Base-by-base conservation (phyloP, 306 rosid genomes). In the Vigna unguiculata region DNA sequence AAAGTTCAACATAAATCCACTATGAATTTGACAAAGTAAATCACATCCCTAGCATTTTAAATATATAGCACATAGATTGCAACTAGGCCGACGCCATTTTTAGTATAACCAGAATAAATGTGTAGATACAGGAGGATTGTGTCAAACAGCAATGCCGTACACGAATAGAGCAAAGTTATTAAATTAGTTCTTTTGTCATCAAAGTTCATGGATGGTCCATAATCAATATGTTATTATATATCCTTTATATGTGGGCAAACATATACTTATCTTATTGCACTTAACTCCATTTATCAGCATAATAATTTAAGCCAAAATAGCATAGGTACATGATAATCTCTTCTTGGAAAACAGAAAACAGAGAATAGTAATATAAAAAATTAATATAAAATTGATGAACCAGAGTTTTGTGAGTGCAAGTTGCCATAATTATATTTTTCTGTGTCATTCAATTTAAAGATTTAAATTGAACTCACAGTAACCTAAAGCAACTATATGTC, bases 261-360 rank as follows among this genome's bases (percentile, higher is more conserved):
- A 57, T 9, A 45, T 22, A 48, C 30, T n/a, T 69, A 21, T 81
- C 66, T 58, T n/a, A 51, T 59, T 49, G 72, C 51, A 81, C 60
- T 28, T 28, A 30, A 59, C 43, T 59, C 66, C 65, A 59, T 59
- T 59, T 59, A 58, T 58, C 19, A 30, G 15, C 41, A 59, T 7
- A 59, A 59, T 14, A 59, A 59, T 6, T 59, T 48, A 64, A 58
- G 30, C 69, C 19, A 57, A 30, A 25, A 48, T 13, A 32, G 58
- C 21, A 5, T 25, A 9, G 28, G 28, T 49, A 69, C 19, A 24
- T 40, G 45, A 9, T 40, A 2, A 40, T 40, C 13, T 40, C 9
- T 3, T 40, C 45, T 9, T 40, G 10, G 9, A 40, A 40, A 40
- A 40, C 45, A 40, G 13, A 9, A 40, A 11, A 40, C 28, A 10